These are phyloP conservation scores for Yamadazyma diospyri DNA, from an alignment of 1,139 yeast genomes.

Conservation along the genomic window DNA sequence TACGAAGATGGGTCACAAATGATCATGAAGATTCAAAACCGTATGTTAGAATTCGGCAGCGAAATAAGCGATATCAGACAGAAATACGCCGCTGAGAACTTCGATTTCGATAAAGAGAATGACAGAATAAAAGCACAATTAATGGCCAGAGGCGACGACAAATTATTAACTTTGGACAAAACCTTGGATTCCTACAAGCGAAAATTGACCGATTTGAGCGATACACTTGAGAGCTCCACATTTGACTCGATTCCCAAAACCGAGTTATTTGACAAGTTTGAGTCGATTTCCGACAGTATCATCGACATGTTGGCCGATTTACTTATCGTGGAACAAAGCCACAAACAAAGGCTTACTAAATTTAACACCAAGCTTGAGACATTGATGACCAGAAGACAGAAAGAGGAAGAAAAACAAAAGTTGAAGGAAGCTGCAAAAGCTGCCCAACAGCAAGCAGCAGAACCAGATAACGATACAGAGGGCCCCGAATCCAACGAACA, in stretches of 20 bases:
- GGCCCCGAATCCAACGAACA: conserved; percentile 1
- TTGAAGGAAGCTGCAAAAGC: conserved; percentile 19
- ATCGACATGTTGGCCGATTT: conserved; percentile 33
- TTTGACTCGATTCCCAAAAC: conserved; percentile 29
- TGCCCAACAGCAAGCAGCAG: conserved; percentile 17
- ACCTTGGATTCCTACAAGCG: conserved; percentile 34
- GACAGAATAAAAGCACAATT: conserved; percentile 34
- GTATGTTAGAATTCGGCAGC: conserved; percentile 42
- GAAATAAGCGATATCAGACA: conserved; percentile 39
- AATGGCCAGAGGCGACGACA: conserved; percentile 33
- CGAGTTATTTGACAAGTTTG: conserved; percentile 32
- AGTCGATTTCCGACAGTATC: conserved; percentile 30
- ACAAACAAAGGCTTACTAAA: conserved; percentile 35
- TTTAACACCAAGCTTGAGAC: conserved; percentile 34
- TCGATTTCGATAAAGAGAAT: conserved; percentile 51
- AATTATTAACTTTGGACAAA: conserved; percentile 31
- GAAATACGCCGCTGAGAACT: conserved; percentile 37
- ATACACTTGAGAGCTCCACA: conserved; percentile 17
- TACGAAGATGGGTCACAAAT: conserved; percentile 38
- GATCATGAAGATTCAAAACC: conserved; percentile 41
- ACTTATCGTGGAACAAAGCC: conserved; percentile 32
- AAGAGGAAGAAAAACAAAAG: conserved; percentile 34
- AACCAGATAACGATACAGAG: conserved; percentile 15
- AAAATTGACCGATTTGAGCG: conserved; percentile 29
- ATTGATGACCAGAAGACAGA: conserved; percentile 32